Percentiles rank a stretch among this genome's conserved stretches.
Evolutionary conservation across 2,329 filamentous ascomycete genomes (phyloP).

Genomic region (Trematosphaeria pertusa): DNA sequence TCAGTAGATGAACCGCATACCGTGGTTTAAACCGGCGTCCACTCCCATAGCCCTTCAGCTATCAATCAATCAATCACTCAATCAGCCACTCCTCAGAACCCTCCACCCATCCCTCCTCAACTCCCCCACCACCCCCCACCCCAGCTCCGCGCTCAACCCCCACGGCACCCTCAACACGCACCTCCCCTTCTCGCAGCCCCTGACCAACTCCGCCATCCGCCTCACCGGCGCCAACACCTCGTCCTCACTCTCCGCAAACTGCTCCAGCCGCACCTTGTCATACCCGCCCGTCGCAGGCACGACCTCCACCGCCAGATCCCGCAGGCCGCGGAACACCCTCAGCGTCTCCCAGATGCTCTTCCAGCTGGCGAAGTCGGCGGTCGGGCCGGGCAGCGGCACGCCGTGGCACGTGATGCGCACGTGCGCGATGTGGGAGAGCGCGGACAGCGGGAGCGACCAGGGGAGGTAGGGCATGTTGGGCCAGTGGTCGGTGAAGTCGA

Average conservation of each 20-base stretch:
- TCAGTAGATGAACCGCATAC: too few species aligned
- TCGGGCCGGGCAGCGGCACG: neutral
- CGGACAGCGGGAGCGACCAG: constrained; percentile 9
- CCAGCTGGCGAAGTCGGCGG: constrained; percentile 5
- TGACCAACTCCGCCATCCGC: neutral
- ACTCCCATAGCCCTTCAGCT: too few species aligned
- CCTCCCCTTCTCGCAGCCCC: neutral
- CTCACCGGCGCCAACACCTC: constrained; percentile 11
- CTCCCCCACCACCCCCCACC: neutral
- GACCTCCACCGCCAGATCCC: constrained; percentile 10
- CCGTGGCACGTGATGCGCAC: constrained; percentile 2
- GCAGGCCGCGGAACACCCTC: constrained; percentile 1
- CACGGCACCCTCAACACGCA: constrained; percentile 1
- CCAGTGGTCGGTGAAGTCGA: constrained; percentile 16
- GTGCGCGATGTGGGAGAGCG: constrained; percentile 1
- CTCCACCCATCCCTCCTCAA: constrained; percentile 3
- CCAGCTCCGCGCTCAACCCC: too few species aligned
- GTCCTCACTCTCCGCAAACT: constrained; percentile 3
- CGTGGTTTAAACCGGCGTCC: too few species aligned
- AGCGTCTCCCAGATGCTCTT: constrained; percentile 10
- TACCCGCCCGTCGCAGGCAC: neutral
- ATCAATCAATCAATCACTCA: too few species aligned
- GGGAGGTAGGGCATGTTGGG: constrained; percentile 1
- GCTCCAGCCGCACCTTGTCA: too few species aligned
- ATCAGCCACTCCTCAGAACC: constrained; percentile 1